Percentiles rank a stretch among this genome's conserved stretches.
phyloP scores from a whole-genome alignment of 2,329 filamentous ascomycete genomes.

The Monosporascus sp. region DNA sequence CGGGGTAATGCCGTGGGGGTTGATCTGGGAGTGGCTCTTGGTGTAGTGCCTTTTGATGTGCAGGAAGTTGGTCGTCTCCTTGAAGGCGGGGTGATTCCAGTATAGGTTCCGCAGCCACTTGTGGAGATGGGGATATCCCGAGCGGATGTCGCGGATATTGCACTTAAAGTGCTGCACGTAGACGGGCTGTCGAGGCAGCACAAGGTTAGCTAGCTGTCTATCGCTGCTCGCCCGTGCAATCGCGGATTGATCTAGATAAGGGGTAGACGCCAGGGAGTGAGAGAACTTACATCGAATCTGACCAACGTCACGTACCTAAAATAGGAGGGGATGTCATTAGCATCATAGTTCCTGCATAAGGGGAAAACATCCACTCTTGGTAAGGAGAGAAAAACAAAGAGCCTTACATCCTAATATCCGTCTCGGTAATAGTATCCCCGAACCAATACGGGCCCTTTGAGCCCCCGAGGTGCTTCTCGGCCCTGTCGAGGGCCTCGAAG shows the following conservation, averaged over 20 bases:
- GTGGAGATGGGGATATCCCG: slow-evolving; percentile 76
- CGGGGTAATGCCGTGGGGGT: slow-evolving; percentile 70
- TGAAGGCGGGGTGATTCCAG: slow-evolving; percentile 75
- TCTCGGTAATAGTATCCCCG: slow-evolving; percentile 71
- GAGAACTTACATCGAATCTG: slow-evolving; percentile 18
- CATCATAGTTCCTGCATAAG: background rate
- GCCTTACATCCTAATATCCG: slow-evolving; percentile 65
- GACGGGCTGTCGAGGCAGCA: slow-evolving; percentile 41
- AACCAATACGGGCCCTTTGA: slow-evolving; percentile 64
- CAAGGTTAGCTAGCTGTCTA: slow-evolving; percentile 5
- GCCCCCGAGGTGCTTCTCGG: slow-evolving; percentile 61
- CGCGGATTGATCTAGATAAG: too few relatives aligned
- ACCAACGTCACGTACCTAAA: slow-evolving; percentile 24
- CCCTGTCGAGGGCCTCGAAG: slow-evolving; percentile 71
- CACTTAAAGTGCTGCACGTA: slow-evolving; percentile 89
- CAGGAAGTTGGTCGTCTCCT: slow-evolving; percentile 80
- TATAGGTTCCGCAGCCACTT: slow-evolving; percentile 78
- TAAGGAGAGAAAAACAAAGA: background rate
- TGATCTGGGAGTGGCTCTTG: slow-evolving; percentile 59
- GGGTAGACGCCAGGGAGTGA: background rate
- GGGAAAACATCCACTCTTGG: background rate
- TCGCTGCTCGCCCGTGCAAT: too few relatives aligned
- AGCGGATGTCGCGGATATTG: slow-evolving; percentile 79
- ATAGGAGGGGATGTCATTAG: background rate
- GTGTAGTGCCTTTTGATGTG: slow-evolving; percentile 84